These are phyloP conservation scores for Narthecium ossifragum DNA, from an alignment of 106 monocot genomes.

Conservation along the genomic window DNA sequence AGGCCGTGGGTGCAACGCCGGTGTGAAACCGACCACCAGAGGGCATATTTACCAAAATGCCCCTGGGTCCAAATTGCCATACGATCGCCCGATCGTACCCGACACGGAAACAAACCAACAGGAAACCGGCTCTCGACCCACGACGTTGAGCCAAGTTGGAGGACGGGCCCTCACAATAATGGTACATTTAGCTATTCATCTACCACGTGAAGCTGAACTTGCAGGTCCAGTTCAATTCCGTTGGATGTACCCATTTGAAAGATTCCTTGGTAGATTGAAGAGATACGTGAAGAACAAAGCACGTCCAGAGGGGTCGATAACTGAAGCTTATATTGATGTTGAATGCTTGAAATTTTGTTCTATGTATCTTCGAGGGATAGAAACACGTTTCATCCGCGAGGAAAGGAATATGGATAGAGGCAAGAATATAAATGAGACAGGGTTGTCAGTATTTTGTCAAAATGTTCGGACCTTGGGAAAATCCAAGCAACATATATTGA, in stretches of 20 bases:
- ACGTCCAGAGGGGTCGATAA: background rate
- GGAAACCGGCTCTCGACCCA: no score
- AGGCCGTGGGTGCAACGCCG: no score
- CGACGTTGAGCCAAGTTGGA: no score
- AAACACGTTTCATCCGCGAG: background rate
- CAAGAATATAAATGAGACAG: background rate
- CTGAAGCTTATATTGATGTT: background rate
- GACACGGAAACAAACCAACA: no score
- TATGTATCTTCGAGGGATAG: background rate
- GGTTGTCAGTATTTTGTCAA: background rate
- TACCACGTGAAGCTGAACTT: background rate
- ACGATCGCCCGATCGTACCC: no score
- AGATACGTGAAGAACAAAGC: background rate
- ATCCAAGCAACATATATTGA: background rate
- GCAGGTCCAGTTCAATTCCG: background rate
- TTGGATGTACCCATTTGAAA: background rate
- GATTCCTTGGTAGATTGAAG: background rate
- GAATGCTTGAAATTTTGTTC: background rate
- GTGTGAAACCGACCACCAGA: no score
- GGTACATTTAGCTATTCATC: conserved; percentile 3
- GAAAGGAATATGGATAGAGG: background rate
- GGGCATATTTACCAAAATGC: no score
- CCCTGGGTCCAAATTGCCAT: no score
- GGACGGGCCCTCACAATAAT: no score
- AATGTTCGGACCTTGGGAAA: background rate